Conservation (phyloP, 179 eudicot genomes). For the Spergularia azorica region DNA sequence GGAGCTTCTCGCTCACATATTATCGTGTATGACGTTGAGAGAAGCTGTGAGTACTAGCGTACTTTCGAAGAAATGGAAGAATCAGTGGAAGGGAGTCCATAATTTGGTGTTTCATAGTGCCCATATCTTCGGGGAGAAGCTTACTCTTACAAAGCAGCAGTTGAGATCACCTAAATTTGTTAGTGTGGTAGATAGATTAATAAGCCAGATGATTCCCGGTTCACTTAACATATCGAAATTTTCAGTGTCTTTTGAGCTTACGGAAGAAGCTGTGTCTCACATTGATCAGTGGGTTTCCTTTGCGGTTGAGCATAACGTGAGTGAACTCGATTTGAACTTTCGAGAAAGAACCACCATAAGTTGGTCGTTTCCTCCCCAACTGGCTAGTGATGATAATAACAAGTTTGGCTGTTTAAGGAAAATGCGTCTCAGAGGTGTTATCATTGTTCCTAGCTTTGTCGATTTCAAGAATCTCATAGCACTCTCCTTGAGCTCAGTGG, state of each 20-base stretch:
- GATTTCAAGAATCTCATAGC: slow-evolving; percentile 24
- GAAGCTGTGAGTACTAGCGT: not conserved
- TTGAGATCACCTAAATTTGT: slow-evolving; percentile 14
- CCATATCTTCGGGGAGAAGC: slow-evolving; percentile 6
- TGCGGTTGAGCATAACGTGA: slow-evolving; percentile 18
- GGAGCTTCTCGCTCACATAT: slow-evolving; percentile 21
- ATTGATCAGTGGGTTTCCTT: slow-evolving; percentile 18
- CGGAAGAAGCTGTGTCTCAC: not conserved
- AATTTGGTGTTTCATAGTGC: slow-evolving; percentile 11
- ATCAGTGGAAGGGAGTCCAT: slow-evolving; percentile 18
- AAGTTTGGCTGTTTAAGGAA: not conserved
- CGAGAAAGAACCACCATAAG: not conserved
- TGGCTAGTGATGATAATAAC: not conserved
- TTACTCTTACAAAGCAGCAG: not conserved
- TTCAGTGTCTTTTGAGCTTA: slow-evolving; percentile 12
- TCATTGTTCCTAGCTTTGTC: slow-evolving; percentile 11
- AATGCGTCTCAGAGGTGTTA: slow-evolving; percentile 21
- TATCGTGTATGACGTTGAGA: slow-evolving; percentile 9
- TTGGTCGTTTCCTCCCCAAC: slow-evolving; percentile 25
- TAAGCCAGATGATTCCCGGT: not conserved
- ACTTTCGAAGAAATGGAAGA: slow-evolving; percentile 17
- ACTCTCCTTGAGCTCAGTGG: slow-evolving; percentile 6
- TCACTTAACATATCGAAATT: not conserved
- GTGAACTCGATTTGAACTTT: slow-evolving; percentile 14
- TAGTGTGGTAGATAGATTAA: slow-evolving; percentile 5